Evolutionary conservation across 2,329 filamentous ascomycete genomes (phyloP), one percentile per base, ranked within the genome.

Genomic region (Exutisphaerella laricina): DNA sequence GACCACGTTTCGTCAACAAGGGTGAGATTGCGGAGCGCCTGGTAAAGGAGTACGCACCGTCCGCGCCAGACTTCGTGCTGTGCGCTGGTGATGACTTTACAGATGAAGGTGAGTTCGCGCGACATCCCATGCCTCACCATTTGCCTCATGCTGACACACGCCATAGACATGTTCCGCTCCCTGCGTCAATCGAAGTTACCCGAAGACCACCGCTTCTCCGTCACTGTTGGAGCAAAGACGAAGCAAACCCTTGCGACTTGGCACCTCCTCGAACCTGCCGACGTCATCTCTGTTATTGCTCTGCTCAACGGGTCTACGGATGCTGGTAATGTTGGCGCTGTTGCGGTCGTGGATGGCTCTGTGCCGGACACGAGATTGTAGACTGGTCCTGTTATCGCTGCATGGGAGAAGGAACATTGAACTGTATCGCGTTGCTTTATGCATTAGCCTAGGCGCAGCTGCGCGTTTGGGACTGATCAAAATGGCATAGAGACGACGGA

Each of bases 1-100:
- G 92, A n/a, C 90, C 90, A 20, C 89, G 83, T 1, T 95, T 94
- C 59, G 88, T 98, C 70, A 97, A 97, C 75, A 98, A 98, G 72
- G 92, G 92, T 21, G 88, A 94, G 66, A 97, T 97, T 52, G 86
- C 83, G 12, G 89, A 88, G 69, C 80, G 83, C 4, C 75, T 98
- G 13, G 81, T 97, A 26, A 70, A 78, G 16, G 80, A 81, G 35
- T 94, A 94, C 65, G 80, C 71, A 3, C 72, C 72, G 3, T 71
- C 79, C 38, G 76, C 77, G 40, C 78, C 89, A 0, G 88, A 90
- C 55, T 96, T 97, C 60, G 81, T 94, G 8, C 74, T 97, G 39
- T 98, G 92, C 66, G 70, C 89, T 48, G 92, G 92, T 30, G 92
- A 98, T 65, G 92, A 98, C 60, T 94, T 92, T 56, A 98, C 92